Conservation (phyloP, 1,284 basidiomycete species). For the Ustilago sp. region DNA sequence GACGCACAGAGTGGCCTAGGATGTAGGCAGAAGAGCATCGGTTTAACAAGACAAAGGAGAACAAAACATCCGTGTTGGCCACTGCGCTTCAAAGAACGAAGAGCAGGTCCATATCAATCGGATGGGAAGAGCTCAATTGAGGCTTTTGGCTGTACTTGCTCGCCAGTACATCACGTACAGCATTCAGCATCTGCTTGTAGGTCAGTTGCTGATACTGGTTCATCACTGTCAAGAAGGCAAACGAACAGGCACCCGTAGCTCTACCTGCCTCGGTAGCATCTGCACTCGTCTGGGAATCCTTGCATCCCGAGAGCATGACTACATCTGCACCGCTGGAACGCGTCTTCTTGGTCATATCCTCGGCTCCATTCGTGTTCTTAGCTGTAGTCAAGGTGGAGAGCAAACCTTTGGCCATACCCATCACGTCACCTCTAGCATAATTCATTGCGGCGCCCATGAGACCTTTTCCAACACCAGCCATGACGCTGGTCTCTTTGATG, state of each 20-base stretch:
- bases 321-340: slow-evolving; percentile 83
- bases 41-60: neutral
- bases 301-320: slow-evolving; percentile 77
- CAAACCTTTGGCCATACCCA: slow-evolving; percentile 72
- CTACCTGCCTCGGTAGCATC: slow-evolving; percentile 84
- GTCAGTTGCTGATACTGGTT: slow-evolving; percentile 73
- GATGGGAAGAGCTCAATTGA: slow-evolving; percentile 69
- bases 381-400: slow-evolving; percentile 71
- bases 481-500: slow-evolving; percentile 85
- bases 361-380: slow-evolving; percentile 74
- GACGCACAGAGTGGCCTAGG: too few relatives aligned
- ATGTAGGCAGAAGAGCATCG: neutral
- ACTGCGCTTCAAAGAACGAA: slow-evolving; percentile 48
- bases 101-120: slow-evolving; percentile 66
- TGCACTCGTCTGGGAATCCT: slow-evolving; percentile 91
- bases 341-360: slow-evolving; percentile 76
- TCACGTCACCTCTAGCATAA: slow-evolving; percentile 81
- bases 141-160: slow-evolving; percentile 68
- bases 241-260: slow-evolving; percentile 77
- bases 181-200: slow-evolving; percentile 66
- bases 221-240: slow-evolving; percentile 65
- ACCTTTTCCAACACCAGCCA: slow-evolving; percentile 66
- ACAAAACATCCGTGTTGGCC: neutral
- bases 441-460: slow-evolving; percentile 74
- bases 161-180: slow-evolving; percentile 59